Percentiles rank a stretch among this genome's conserved stretches.
Conservation (phyloP, 2,329 filamentous ascomycete species). For the Neoscytalidium dimidiatum region DNA sequence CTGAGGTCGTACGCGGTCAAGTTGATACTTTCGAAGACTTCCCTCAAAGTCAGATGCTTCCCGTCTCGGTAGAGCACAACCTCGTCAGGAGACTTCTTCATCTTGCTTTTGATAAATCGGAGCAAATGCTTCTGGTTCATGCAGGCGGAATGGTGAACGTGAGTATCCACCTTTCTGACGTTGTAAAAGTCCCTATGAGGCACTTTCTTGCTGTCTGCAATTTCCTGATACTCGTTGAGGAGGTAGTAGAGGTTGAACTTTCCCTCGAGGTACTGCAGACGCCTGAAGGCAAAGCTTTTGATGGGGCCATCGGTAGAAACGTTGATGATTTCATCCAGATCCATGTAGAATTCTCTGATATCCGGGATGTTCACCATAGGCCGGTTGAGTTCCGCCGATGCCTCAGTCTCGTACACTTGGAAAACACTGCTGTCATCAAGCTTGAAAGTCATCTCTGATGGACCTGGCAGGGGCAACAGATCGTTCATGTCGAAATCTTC, state of each 20-base stretch:
- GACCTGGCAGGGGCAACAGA: conserved; percentile 69
- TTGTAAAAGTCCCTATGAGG: conserved; percentile 99
- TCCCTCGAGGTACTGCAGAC: conserved; percentile 92
- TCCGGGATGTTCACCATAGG: conserved; percentile 86
- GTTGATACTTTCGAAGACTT: conserved; percentile 97
- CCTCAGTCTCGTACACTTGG: conserved; percentile 79
- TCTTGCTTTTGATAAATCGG: conserved; percentile 99
- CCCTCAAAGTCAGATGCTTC: conserved; percentile 83
- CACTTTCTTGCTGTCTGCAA: conserved; percentile 95
- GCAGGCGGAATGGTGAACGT: conserved; percentile 98
- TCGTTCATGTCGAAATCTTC: conserved; percentile 88
- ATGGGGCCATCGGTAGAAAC: conserved; percentile 94
- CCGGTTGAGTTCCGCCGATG: conserved; percentile 61
- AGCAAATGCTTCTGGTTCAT: conserved; percentile 99
- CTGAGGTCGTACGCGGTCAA: conserved; percentile 95
- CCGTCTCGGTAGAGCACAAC: conserved; percentile 90
- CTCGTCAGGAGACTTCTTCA: conserved; percentile 97
- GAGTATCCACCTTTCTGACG: conserved; percentile 96
- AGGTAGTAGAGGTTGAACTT: conserved; percentile 95
- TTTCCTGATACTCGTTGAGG: conserved; percentile 96
- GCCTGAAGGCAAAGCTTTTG: conserved; percentile 95
- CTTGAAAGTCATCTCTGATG: conserved; percentile 71
- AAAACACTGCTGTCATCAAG: conserved; percentile 86
- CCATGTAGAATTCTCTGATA: conserved; percentile 93
- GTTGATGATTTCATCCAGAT: conserved; percentile 81